phyloP scores from a whole-genome alignment of 139 green algal genomes.

The Pycnococcus provasolii region DNA sequence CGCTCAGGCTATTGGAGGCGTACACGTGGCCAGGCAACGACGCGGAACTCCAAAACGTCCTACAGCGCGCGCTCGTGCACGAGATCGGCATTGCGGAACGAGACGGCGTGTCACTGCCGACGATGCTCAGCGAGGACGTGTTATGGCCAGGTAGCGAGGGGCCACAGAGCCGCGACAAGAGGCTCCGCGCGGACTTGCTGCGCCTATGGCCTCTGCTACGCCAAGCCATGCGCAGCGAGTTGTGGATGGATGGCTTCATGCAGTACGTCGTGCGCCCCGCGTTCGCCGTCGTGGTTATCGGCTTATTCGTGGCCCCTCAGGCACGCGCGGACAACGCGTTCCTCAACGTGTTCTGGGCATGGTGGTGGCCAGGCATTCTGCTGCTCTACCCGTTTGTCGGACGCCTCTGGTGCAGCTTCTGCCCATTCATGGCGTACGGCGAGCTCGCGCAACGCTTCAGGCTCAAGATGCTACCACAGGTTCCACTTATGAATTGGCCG shows the following conservation, averaged over 20 bases:
- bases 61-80: slow-evolving; percentile 52
- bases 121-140: slow-evolving; percentile 33
- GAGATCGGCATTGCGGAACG: not conserved
- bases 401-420: slow-evolving; percentile 65
- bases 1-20: slow-evolving; percentile 45
- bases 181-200: slow-evolving; percentile 44
- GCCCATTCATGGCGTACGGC: slow-evolving; percentile 77
- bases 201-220: slow-evolving; percentile 33
- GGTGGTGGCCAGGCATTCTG: slow-evolving; percentile 67
- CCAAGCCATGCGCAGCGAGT: slow-evolving; percentile 36
- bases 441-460: slow-evolving; percentile 58
- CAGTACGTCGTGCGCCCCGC: slow-evolving; percentile 46
- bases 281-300: slow-evolving; percentile 33
- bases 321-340: slow-evolving; percentile 56
- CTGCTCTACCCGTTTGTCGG: slow-evolving; percentile 64
- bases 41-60: slow-evolving; percentile 46
- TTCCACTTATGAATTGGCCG: slow-evolving; percentile 60
- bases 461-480: slow-evolving; percentile 26
- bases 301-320: slow-evolving; percentile 52
- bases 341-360: slow-evolving; percentile 65
- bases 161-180: slow-evolving; percentile 31
- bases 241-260: slow-evolving; percentile 60
- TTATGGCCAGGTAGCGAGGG: slow-evolving; percentile 22
- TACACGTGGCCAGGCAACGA: slow-evolving; percentile 54
- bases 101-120: not conserved